phyloP scores from a whole-genome alignment of 2,329 filamentous ascomycete genomes.

The Colletotrichum euphorbiae region DNA sequence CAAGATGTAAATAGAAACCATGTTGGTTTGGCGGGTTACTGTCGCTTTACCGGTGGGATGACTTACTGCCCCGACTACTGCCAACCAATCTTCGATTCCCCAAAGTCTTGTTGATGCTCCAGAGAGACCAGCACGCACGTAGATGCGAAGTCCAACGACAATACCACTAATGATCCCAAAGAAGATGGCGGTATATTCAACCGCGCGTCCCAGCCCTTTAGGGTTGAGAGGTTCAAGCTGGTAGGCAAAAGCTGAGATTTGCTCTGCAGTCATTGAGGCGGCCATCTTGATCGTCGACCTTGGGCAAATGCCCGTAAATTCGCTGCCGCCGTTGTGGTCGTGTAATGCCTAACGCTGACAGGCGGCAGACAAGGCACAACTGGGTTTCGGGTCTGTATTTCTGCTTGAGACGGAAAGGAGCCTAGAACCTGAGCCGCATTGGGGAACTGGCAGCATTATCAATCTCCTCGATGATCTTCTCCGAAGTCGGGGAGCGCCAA shows the following conservation, averaged over 20 bases:
- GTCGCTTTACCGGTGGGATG: not conserved
- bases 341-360: not conserved
- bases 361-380: not conserved
- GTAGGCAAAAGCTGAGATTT: constrained; percentile 11
- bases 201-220: constrained; percentile 4
- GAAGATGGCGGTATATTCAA: constrained; percentile 14
- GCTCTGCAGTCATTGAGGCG: constrained; percentile 15
- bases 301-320: not conserved
- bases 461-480: not conserved
- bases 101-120: constrained; percentile 19
- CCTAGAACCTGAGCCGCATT: not conserved
- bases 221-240: constrained; percentile 10
- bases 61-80: constrained; percentile 1
- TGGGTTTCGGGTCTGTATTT: not conserved
- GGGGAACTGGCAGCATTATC: constrained; percentile 1
- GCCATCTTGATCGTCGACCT: not conserved
- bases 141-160: constrained; percentile 7
- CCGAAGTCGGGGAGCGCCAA: not conserved
- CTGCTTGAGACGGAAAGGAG: not conserved
- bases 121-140: constrained; percentile 24
- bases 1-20: not conserved
- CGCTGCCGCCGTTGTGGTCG: not conserved
- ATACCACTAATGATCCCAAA: constrained; percentile 12
- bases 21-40: not conserved
- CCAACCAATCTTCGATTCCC: constrained; percentile 4